A percentile compares a stretch with the other conserved stretches of the same genome.
Evolutionary conservation across 176 grass and related monocot genomes (phyloP).

Genomic region (Oryza coarctata): DNA sequence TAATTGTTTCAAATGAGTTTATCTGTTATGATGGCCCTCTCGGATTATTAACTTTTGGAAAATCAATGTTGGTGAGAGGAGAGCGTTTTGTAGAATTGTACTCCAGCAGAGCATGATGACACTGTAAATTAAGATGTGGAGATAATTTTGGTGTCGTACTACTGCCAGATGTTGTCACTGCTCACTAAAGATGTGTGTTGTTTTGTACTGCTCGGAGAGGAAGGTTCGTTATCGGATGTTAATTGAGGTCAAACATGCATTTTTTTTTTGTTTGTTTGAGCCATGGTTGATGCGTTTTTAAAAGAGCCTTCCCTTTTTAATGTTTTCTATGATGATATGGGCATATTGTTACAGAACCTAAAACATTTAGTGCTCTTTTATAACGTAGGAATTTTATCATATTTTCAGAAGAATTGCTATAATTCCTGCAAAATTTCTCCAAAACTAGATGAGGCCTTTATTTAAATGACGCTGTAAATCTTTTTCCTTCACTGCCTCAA

Average conservation of each 20-base stretch:
- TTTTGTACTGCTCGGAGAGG: not conserved
- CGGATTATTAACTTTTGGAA: constrained; percentile 2
- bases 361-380: too few relatives aligned
- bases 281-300: not conserved
- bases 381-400: too few relatives aligned
- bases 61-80: not conserved
- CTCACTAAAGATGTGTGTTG: not conserved
- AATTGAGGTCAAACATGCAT: not conserved
- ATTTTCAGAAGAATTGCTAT: too few relatives aligned
- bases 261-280: not conserved
- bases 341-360: too few relatives aligned
- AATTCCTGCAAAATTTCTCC: too few relatives aligned
- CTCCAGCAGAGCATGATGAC: not conserved
- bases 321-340: too few relatives aligned
- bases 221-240: not conserved
- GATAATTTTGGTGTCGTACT: not conserved
- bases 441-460: too few relatives aligned
- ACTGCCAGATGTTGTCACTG: not conserved
- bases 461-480: too few relatives aligned
- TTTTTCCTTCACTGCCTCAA: too few relatives aligned
- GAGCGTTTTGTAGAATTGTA: constrained; percentile 12
- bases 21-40: not conserved
- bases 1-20: constrained; percentile 18
- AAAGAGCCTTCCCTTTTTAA: too few relatives aligned
- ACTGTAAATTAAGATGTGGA: constrained; percentile 20